Conservation (phyloP, 495 filamentous ascomycete species). For the Penicillium longicatenatum region DNA sequence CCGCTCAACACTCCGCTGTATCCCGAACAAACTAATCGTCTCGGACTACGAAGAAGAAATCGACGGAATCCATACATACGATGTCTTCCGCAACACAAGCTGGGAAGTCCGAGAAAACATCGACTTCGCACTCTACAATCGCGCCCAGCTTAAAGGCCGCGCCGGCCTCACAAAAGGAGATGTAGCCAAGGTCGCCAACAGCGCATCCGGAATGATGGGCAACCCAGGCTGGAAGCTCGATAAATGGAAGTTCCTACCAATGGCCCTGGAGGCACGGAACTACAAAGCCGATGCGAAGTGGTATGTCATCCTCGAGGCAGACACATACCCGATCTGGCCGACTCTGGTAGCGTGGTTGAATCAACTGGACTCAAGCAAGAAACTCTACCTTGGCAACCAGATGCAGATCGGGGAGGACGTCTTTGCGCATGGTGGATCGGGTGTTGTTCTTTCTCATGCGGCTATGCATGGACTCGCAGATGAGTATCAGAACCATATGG, state of each 20-base stretch:
- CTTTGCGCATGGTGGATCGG: constrained; percentile 70
- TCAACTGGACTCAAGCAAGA: constrained; percentile 47
- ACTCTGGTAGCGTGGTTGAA: constrained; percentile 60
- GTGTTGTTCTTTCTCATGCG: constrained; percentile 54
- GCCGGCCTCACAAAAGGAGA: constrained; percentile 33
- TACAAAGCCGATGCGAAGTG: constrained; percentile 56
- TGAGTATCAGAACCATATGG: constrained; percentile 14
- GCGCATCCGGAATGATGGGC: constrained; percentile 35
- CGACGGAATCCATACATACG: constrained; percentile 37
- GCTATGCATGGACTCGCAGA: constrained; percentile 33
- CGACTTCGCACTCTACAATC: constrained; percentile 50
- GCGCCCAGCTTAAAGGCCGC: constrained; percentile 37
- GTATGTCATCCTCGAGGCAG: constrained; percentile 71
- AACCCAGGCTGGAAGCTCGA: constrained; percentile 65
- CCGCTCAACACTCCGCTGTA: constrained; percentile 46
- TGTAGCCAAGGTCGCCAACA: constrained; percentile 33
- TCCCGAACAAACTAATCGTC: constrained; percentile 48
- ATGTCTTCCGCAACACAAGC: constrained; percentile 46
- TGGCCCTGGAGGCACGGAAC: constrained; percentile 57
- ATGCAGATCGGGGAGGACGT: constrained; percentile 43
- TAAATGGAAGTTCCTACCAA: constrained; percentile 72
- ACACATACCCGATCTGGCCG: constrained; percentile 67
- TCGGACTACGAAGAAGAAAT: constrained; percentile 53
- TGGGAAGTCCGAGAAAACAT: constrained; percentile 29
- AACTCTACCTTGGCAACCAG: constrained; percentile 58